phyloP scores from a whole-genome alignment of 2,329 filamentous ascomycete genomes.

The Venturia oleaginea region DNA sequence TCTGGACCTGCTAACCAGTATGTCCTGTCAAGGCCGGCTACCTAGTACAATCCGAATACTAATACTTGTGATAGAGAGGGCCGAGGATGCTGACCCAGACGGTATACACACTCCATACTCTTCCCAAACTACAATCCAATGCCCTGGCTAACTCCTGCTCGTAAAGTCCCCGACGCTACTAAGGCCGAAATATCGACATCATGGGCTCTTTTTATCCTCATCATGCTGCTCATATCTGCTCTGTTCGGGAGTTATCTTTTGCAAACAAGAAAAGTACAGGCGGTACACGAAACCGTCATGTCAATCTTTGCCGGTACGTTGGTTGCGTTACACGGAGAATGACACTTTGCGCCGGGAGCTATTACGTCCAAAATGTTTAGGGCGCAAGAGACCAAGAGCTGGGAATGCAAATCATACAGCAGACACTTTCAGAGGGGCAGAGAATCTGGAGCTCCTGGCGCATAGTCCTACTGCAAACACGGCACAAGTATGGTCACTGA shows the following conservation, averaged over 20 bases:
- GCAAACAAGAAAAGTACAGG: slow-evolving; percentile 93
- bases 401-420: background rate
- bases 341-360: slow-evolving; percentile 7
- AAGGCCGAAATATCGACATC: slow-evolving; percentile 93
- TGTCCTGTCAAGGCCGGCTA: slow-evolving; percentile 5
- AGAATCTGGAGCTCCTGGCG: background rate
- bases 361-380: background rate
- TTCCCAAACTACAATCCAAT: slow-evolving; percentile 15
- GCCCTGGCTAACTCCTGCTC: slow-evolving; percentile 27
- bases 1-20: slow-evolving; percentile 8
- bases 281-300: slow-evolving; percentile 94
- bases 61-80: slow-evolving; percentile 1
- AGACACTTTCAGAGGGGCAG: background rate
- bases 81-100: slow-evolving; percentile 33
- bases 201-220: slow-evolving; percentile 95
- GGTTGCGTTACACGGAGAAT: background rate
- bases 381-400: background rate
- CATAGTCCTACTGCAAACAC: background rate
- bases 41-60: background rate
- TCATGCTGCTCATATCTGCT: slow-evolving; percentile 84
- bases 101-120: slow-evolving; percentile 20
- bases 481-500: slow-evolving; percentile 12
- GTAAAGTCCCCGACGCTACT: slow-evolving; percentile 62
- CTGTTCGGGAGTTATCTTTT: slow-evolving; percentile 96
- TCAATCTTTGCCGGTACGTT: slow-evolving; percentile 85